phyloP scores from a whole-genome alignment of 106 monocot genomes.

The Allium fistulosum region DNA sequence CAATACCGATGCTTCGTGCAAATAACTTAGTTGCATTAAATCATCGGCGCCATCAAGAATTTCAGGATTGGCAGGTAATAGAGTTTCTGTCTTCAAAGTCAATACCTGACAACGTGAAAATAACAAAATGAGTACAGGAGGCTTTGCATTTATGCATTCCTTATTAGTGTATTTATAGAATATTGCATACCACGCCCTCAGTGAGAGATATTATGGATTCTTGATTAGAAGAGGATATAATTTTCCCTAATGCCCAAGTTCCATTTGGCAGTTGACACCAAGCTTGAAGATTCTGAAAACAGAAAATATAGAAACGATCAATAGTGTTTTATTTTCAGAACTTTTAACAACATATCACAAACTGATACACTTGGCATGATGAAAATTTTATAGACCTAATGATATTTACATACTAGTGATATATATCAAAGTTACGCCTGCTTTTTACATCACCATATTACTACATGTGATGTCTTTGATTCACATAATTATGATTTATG shows the following conservation, averaged over 20 bases:
- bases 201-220: constrained; percentile 58
- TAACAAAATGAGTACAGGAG: background rate
- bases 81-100: constrained; percentile 50
- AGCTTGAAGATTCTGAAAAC: constrained; percentile 71
- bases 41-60: constrained; percentile 97
- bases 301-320: constrained; percentile 28
- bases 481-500: too few species aligned
- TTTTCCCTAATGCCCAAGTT: constrained; percentile 73
- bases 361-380: too few species aligned
- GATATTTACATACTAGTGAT: too few species aligned
- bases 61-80: constrained; percentile 88
- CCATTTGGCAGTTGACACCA: constrained; percentile 79
- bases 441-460: too few species aligned
- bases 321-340: background rate
- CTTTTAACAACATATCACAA: too few species aligned
- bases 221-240: constrained; percentile 53
- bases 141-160: too few species aligned
- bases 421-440: too few species aligned
- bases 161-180: background rate
- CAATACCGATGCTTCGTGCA: constrained; percentile 89
- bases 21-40: constrained; percentile 98
- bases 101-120: constrained; percentile 43
- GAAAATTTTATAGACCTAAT: too few species aligned
- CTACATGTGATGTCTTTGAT: too few species aligned
- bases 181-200: constrained; percentile 54